These are phyloP conservation scores for Choiromyces venosus DNA, from an alignment of 495 filamentous ascomycete species.

Conservation along the genomic window DNA sequence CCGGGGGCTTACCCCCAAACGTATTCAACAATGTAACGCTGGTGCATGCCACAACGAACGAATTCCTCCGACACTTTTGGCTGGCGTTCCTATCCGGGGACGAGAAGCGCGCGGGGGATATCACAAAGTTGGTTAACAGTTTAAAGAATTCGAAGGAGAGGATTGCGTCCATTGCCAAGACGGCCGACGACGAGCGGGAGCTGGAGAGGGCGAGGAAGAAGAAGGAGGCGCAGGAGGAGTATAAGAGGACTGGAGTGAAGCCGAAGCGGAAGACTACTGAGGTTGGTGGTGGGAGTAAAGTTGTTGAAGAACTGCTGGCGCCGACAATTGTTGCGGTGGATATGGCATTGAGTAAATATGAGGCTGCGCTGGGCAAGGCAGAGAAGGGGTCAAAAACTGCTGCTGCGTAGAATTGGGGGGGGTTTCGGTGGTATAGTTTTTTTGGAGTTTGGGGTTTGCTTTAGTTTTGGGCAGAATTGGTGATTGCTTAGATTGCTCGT, in stretches of 20 bases:
- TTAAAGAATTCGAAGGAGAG: slow-evolving; percentile 68
- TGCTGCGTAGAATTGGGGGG: neutral
- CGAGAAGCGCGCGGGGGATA: slow-evolving; percentile 65
- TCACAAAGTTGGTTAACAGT: slow-evolving; percentile 69
- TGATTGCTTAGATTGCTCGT: neutral
- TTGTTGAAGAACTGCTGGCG: slow-evolving; percentile 67
- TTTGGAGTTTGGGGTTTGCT: slow-evolving; percentile 4
- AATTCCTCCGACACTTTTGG: slow-evolving; percentile 98
- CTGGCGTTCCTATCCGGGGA: slow-evolving; percentile 78
- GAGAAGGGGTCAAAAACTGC: slow-evolving; percentile 16
- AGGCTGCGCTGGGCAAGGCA: slow-evolving; percentile 34
- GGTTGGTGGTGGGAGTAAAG: slow-evolving; percentile 66
- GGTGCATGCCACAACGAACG: slow-evolving; percentile 85
- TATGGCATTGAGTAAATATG: slow-evolving; percentile 47
- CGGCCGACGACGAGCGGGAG: slow-evolving; percentile 69
- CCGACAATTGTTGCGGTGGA: slow-evolving; percentile 64
- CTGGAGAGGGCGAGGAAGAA: slow-evolving; percentile 55
- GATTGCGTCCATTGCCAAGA: slow-evolving; percentile 71
- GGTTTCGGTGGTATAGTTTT: neutral
- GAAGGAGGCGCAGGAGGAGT: slow-evolving; percentile 61
- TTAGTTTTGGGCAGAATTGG: neutral
- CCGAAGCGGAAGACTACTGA: slow-evolving; percentile 58
- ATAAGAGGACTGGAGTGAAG: slow-evolving; percentile 64
- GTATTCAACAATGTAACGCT: slow-evolving; percentile 70
- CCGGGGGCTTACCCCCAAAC: slow-evolving; percentile 57